These are phyloP conservation scores for Prototheca wickerhamii DNA, from an alignment of 163 green algal genomes.

Conservation along the genomic window DNA sequence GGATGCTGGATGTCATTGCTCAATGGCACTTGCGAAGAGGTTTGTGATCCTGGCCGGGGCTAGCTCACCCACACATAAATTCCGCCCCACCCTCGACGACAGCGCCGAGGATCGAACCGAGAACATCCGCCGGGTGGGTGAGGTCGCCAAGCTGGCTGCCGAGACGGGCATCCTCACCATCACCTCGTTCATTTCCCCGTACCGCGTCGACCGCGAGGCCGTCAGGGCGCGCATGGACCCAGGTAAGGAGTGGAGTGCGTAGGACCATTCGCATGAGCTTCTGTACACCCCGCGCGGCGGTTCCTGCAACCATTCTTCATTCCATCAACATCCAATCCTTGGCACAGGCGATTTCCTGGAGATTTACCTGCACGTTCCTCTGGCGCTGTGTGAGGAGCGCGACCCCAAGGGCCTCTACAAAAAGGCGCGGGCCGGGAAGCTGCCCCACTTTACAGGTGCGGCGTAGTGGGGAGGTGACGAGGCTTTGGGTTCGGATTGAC, in stretches of 20 bases:
- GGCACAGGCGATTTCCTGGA: slow-evolving; percentile 77
- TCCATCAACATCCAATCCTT: too few relatives aligned
- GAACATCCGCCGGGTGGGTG: slow-evolving; percentile 89
- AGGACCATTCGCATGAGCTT: background rate
- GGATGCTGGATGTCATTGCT: background rate
- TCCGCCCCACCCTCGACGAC: too few relatives aligned
- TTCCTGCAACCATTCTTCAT: background rate
- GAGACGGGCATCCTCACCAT: slow-evolving; percentile 84
- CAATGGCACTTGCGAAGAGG: too few relatives aligned
- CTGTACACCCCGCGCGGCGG: background rate
- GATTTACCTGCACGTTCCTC: slow-evolving; percentile 67
- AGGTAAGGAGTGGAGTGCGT: background rate
- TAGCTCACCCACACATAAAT: too few relatives aligned
- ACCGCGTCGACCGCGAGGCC: slow-evolving; percentile 63
- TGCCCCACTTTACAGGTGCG: slow-evolving; percentile 77
- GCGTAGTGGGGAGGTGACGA: background rate
- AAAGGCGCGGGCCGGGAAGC: slow-evolving; percentile 77
- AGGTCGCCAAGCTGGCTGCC: slow-evolving; percentile 90
- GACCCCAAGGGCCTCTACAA: slow-evolving; percentile 98
- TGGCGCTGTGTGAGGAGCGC: slow-evolving; percentile 75
- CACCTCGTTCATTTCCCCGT: slow-evolving; percentile 93
- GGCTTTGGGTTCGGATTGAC: too few relatives aligned
- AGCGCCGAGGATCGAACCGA: slow-evolving; percentile 69
- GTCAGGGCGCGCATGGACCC: slow-evolving; percentile 52
- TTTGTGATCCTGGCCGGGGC: too few relatives aligned